Percentiles rank a stretch among this genome's conserved stretches.
Conservation (phyloP, 768 basidiomycete species). For the Trametes cinnabarina region DNA sequence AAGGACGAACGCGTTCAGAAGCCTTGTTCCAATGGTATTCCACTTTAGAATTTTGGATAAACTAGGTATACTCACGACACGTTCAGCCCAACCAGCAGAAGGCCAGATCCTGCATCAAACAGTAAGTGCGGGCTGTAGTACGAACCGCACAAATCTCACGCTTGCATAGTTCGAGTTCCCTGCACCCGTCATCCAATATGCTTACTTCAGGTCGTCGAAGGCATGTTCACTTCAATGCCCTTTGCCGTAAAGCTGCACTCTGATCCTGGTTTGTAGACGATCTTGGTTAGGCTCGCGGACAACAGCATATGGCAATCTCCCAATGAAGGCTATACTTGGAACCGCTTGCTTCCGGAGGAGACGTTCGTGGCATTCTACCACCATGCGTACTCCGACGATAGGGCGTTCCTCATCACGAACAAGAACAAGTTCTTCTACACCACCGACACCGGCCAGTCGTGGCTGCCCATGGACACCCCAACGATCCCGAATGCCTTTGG, state of each 20-base stretch:
- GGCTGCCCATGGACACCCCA: constrained; percentile 61
- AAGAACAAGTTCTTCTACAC: constrained; percentile 68
- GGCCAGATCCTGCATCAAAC: constrained; percentile 76
- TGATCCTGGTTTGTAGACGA: constrained; percentile 64
- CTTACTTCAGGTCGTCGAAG: constrained; percentile 81
- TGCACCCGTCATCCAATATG: constrained; percentile 63
- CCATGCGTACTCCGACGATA: constrained; percentile 73
- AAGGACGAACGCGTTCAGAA: constrained; percentile 74
- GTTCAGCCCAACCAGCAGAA: constrained; percentile 70
- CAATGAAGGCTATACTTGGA: constrained; percentile 95
- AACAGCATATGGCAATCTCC: constrained; percentile 87
- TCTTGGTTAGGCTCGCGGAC: constrained; percentile 79
- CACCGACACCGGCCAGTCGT: constrained; percentile 73
- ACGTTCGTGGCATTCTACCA: constrained; percentile 84
- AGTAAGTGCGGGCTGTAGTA: constrained; percentile 36
- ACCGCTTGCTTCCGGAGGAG: constrained; percentile 54
- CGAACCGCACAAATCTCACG: neutral
- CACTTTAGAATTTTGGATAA: too few relatives aligned
- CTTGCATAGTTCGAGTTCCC: constrained; percentile 62
- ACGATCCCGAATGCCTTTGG: constrained; percentile 77
- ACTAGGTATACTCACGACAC: neutral
- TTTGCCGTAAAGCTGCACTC: too few relatives aligned
- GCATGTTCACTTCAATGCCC: constrained; percentile 48
- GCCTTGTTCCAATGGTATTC: constrained; percentile 77
- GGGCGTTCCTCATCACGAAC: constrained; percentile 88